These are phyloP conservation scores for Hirsutella minnesotensis DNA, from an alignment of 2,329 filamentous ascomycete species.

Conservation along the genomic window DNA sequence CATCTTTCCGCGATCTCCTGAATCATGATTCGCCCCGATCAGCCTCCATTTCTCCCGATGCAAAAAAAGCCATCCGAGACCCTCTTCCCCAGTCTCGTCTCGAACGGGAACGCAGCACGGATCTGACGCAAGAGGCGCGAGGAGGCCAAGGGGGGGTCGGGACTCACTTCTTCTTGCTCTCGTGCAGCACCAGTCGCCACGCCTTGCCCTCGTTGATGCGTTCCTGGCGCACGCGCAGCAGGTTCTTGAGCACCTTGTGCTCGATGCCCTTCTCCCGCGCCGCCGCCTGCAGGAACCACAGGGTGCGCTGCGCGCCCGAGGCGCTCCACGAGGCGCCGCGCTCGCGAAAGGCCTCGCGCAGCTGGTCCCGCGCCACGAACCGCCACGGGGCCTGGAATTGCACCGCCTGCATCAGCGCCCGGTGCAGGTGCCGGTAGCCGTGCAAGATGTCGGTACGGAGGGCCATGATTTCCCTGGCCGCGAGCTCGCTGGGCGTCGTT, in stretches of 20 bases:
- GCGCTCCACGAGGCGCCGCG: slow-evolving; percentile 31
- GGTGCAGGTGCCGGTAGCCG: slow-evolving; percentile 61
- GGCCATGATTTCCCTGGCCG: no score
- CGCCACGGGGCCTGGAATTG: slow-evolving; percentile 60
- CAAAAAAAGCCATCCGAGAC: not conserved
- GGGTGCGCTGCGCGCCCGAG: slow-evolving; percentile 47
- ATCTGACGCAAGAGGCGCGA: not conserved
- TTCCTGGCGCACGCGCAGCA: slow-evolving; percentile 30
- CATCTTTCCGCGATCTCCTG: slow-evolving; percentile 8
- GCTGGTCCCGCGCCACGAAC: slow-evolving; percentile 45
- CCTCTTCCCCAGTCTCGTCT: no score
- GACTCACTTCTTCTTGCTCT: slow-evolving; percentile 11
- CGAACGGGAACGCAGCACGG: no score
- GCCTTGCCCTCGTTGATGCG: slow-evolving; percentile 4
- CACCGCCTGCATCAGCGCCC: slow-evolving; percentile 55
- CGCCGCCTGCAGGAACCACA: slow-evolving; percentile 59
- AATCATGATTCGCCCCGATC: slow-evolving; percentile 5
- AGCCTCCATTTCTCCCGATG: not conserved
- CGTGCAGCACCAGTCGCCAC: slow-evolving; percentile 10
- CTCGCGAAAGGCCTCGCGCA: slow-evolving; percentile 48
- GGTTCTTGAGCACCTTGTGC: slow-evolving; percentile 59
- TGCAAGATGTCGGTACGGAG: slow-evolving; percentile 34
- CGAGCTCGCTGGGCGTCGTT: slow-evolving; percentile 12
- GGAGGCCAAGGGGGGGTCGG: not conserved
- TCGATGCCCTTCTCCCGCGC: slow-evolving; percentile 53